Evolutionary conservation across 805 yeast genomes (phyloP), one percentile per base, ranked within the genome.

Genomic region (Geotrichum ghanense): DNA sequence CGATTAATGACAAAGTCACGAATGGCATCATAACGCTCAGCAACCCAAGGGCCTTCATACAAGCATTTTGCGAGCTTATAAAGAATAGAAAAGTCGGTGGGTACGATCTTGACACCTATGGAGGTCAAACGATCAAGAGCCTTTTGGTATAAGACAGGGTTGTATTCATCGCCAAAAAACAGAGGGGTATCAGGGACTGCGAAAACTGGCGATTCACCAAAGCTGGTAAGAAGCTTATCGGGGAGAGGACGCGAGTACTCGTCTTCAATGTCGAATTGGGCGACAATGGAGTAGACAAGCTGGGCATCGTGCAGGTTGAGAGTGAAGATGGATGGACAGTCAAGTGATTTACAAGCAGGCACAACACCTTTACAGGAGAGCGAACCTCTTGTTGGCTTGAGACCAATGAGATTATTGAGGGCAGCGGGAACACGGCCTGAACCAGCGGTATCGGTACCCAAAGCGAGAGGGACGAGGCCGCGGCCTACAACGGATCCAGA

Each of bases 21-120:
- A 31, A 79, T 76, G 22, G 96, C 96, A 51, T 86, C 79, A 67
- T 79, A 88, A 56, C 98, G 76, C 68, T 90, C 98, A 21, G 94
- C 86, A 9, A 90, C 97, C 98, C 98, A 90, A n/a, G 97, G 84
- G 49, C 98, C 98, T 60, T 90, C 97, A 62, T 90, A 90, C 31
- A 90, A 72, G 59, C 92, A 84, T 55, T 77, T 77, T 16, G 97
- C 98, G 48, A 90, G 71, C 31, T 83, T 83, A 50, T 85, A 69
- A 37, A 90, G 69, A 3, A 88, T 84, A 16, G 80, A 64, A 61
- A 90, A 89, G 64, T 87, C 89, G 40, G 80, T 63, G 9, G 78
- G 68, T 20, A 76, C 72, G 23, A 85, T 65, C 45, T 74, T 74
- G 40, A 82, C 84, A 44, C 85, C 83, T 39, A 66, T 56, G 39